phyloP scores from a whole-genome alignment of 495 filamentous ascomycete genomes.

The Penicillium crystallinum region DNA sequence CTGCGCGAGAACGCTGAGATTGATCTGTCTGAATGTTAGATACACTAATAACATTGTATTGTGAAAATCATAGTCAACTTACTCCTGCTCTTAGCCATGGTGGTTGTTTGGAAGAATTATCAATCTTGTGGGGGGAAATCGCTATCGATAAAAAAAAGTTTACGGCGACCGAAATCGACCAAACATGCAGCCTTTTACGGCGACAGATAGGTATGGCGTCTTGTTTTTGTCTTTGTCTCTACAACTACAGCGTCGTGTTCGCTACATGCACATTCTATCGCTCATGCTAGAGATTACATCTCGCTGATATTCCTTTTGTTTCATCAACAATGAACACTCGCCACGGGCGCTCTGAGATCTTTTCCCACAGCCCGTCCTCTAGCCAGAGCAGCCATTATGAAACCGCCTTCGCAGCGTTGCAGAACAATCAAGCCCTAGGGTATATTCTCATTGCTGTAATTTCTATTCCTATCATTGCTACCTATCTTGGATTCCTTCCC shows the following conservation, averaged over 20 bases:
- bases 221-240: constrained; percentile 2
- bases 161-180: constrained; percentile 27
- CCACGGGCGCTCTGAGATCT: constrained; percentile 31
- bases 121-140: constrained; percentile 28
- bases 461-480: constrained; percentile 25
- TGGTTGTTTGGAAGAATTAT: constrained; percentile 24
- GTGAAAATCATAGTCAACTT: constrained; percentile 17
- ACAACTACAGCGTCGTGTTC: neutral
- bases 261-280: neutral
- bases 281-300: constrained; percentile 20
- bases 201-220: constrained; percentile 10
- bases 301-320: constrained; percentile 17
- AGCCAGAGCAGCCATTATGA: constrained; percentile 33
- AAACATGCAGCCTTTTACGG: constrained; percentile 20
- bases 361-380: constrained; percentile 27
- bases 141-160: constrained; percentile 43
- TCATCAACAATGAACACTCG: constrained; percentile 39
- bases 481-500: constrained; percentile 26
- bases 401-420: constrained; percentile 21
- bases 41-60: neutral
- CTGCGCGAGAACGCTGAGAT: constrained; percentile 64
- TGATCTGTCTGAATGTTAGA: constrained; percentile 32
- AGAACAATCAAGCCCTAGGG: constrained; percentile 23
- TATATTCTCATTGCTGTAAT: constrained; percentile 20
- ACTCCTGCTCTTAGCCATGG: constrained; percentile 48